Conservation (phyloP, 1,284 basidiomycete genomes). For the Tetrapyrgos nigripes region DNA sequence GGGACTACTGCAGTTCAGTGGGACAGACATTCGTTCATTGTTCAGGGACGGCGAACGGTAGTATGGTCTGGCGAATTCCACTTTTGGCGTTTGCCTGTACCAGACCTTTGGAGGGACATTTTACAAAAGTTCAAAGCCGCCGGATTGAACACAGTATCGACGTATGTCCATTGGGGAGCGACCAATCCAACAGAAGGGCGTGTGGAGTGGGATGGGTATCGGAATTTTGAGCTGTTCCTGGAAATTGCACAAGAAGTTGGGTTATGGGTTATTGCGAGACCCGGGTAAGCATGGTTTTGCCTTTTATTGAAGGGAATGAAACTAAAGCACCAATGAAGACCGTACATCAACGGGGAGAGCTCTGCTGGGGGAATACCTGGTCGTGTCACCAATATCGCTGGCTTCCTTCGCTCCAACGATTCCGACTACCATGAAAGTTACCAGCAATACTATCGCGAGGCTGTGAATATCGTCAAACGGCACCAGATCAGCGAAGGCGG, state of each 20-base stretch:
- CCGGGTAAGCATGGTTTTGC: constrained; percentile 2
- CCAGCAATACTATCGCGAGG: constrained; percentile 5
- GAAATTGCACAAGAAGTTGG: constrained; percentile 11
- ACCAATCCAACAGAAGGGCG: constrained; percentile 2
- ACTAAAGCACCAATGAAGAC: not conserved
- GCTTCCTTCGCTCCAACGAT: constrained; percentile 7
- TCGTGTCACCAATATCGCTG: constrained; percentile 12
- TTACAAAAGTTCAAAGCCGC: constrained; percentile 20
- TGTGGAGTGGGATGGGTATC: constrained; percentile 7
- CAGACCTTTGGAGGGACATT: constrained; percentile 19
- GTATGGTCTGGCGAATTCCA: constrained; percentile 20
- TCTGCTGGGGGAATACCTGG: constrained; percentile 15
- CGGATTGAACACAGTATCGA: constrained; percentile 13
- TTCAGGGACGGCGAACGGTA: not conserved
- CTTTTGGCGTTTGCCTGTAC: constrained; percentile 15
- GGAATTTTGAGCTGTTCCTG: constrained; percentile 5
- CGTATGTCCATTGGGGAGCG: constrained; percentile 9
- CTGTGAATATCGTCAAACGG: constrained; percentile 1
- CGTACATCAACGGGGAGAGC: constrained; percentile 14
- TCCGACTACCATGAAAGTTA: constrained; percentile 9
- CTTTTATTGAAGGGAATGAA: not conserved
- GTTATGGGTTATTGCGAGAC: constrained; percentile 10
- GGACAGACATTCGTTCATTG: constrained; percentile 1
- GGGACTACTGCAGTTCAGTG: constrained; percentile 1
- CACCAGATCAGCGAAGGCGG: constrained; percentile 10